These are phyloP conservation scores for Penicillium salamii DNA, from an alignment of 495 filamentous ascomycete genomes.

Conservation along the genomic window DNA sequence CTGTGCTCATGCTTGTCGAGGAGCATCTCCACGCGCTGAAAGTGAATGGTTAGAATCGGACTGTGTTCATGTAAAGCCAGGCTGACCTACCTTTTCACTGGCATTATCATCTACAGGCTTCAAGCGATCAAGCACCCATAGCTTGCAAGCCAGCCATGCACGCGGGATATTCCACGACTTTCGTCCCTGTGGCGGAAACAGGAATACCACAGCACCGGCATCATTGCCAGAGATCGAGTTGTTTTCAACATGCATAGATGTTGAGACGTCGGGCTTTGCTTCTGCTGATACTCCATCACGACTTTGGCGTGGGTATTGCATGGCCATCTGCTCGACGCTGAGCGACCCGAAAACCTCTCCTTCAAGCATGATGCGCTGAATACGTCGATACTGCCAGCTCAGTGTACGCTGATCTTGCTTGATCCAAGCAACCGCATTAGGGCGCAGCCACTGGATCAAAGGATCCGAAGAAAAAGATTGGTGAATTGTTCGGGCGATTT, in stretches of 20 bases:
- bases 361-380: conserved; percentile 21
- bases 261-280: neutral
- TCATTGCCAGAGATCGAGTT: neutral
- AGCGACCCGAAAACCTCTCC: conserved; percentile 22
- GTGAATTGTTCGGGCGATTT: conserved; percentile 21
- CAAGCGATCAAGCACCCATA: conserved; percentile 20
- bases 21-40: conserved; percentile 18
- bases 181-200: conserved; percentile 19
- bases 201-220: conserved; percentile 21
- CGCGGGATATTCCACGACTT: conserved; percentile 14
- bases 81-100: conserved; percentile 12
- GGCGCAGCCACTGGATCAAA: conserved; percentile 29
- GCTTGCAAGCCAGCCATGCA: conserved; percentile 11
- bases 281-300: neutral
- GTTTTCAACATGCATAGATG: neutral
- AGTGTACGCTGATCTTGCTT: conserved; percentile 1
- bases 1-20: conserved; percentile 9
- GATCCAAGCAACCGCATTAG: conserved; percentile 20
- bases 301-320: conserved; percentile 2
- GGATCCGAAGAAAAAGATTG: conserved; percentile 29
- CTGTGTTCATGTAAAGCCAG: neutral
- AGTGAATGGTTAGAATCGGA: neutral
- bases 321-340: conserved; percentile 8
- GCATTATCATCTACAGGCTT: conserved; percentile 13
- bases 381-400: conserved; percentile 29